Percentiles rank a stretch among this genome's conserved stretches.
phyloP scores from a whole-genome alignment of 108 stramenopile genomes.

The Discostella pseudostelligera region DNA sequence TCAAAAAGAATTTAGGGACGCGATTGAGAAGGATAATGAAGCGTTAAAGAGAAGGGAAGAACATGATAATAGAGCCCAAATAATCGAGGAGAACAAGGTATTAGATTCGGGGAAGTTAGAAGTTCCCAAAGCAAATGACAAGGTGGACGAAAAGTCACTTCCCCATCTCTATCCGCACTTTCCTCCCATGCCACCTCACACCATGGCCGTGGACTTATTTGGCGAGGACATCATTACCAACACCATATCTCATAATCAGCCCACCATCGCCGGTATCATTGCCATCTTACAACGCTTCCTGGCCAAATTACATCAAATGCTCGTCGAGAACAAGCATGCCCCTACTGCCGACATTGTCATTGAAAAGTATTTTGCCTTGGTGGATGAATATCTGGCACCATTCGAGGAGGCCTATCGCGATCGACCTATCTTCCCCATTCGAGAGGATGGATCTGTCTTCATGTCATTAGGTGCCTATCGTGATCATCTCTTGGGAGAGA shows the following conservation, averaged over 20 bases:
- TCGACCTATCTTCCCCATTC: conserved; percentile 58
- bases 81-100: conserved; percentile 4
- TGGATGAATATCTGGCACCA: conserved; percentile 43
- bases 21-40: conserved; percentile 14
- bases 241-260: conserved; percentile 21
- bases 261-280: conserved; percentile 60
- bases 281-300: conserved; percentile 56
- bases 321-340: conserved; percentile 24
- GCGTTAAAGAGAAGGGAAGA: not conserved
- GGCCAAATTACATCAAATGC: conserved; percentile 34
- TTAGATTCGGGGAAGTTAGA: too few relatives aligned
- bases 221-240: conserved; percentile 18
- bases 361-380: conserved; percentile 48
- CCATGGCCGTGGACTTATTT: conserved; percentile 19
- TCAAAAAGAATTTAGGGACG: conserved; percentile 18
- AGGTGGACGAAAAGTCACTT: not conserved
- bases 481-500: conserved; percentile 81
- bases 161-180: conserved; percentile 36
- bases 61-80: conserved; percentile 4
- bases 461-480: conserved; percentile 87
- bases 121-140: not conserved
- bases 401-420: conserved; percentile 60
- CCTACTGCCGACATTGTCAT: conserved; percentile 37
- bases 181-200: conserved; percentile 24
- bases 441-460: conserved; percentile 79